Evolutionary conservation across 1,284 basidiomycete genomes (phyloP).

Genomic region (Malassezia cuniculi): DNA sequence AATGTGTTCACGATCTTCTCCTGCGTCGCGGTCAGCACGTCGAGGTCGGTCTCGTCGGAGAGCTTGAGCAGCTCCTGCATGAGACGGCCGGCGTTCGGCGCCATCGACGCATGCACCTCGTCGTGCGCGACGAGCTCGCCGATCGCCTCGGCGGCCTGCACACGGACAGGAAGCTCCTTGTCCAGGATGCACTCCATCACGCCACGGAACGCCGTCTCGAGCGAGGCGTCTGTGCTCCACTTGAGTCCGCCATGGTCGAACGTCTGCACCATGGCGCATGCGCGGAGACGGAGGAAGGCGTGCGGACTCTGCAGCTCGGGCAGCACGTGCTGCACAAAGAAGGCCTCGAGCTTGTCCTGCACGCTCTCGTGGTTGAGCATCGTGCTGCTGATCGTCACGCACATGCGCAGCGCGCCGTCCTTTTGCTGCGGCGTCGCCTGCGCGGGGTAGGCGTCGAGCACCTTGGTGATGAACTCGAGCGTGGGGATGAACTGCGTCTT

Average conservation of each 20-base stretch:
- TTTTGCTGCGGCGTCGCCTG: conserved; percentile 28
- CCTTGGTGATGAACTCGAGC: conserved; percentile 36
- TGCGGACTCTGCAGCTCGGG: conserved; percentile 33
- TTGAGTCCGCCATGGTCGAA: conserved; percentile 36
- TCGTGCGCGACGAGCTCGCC: conserved; percentile 61
- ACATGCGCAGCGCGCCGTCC: conserved; percentile 38
- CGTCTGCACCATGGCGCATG: conserved; percentile 30
- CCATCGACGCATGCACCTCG: conserved; percentile 60
- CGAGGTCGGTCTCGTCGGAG: conserved; percentile 76
- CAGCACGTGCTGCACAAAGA: conserved; percentile 38
- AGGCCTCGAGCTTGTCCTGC: conserved; percentile 27
- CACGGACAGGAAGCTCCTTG: conserved; percentile 65
- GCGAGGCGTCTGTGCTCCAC: conserved; percentile 27
- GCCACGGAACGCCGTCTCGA: conserved; percentile 36
- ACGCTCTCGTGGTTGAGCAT: conserved; percentile 37
- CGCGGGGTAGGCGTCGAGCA: conserved; percentile 34
- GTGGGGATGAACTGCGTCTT: conserved; percentile 35
- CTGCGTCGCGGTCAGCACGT: conserved; percentile 66
- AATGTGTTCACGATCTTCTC: conserved; percentile 74
- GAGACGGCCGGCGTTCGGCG: conserved; percentile 69
- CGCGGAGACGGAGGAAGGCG: conserved; percentile 35
- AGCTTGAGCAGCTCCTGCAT: conserved; percentile 80
- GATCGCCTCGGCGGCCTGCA: conserved; percentile 68
- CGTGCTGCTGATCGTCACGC: conserved; percentile 25
- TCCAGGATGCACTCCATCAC: conserved; percentile 49